Evolutionary conservation across 2,329 filamentous ascomycete genomes (phyloP), one percentile per base, ranked within the genome.

Genomic region (Trichoderma citrinoviride): DNA sequence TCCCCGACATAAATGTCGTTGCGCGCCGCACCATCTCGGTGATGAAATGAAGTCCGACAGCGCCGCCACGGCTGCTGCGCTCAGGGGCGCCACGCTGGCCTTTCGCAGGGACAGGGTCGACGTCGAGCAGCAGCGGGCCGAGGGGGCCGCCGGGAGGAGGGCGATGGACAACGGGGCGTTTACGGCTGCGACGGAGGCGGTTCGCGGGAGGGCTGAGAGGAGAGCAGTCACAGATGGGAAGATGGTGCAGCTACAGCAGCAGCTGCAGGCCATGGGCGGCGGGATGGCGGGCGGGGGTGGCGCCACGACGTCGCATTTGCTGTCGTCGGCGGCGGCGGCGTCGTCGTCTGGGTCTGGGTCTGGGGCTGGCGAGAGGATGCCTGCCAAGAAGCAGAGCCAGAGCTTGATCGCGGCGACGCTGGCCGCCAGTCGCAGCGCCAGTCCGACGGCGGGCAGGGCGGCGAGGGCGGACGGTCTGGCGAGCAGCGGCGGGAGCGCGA

Each of bases 331-430:
- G 46, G 44, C 62, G 21, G 56, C 50, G 46, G 41, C 50, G 71
- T 50, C 67, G 70, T 8, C 67, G 65, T 64, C 19, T 52, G 37
- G 41, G n/a, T n/a, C n/a, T n/a, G n/a, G n/a, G n/a, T n/a, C n/a
- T n/a, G n/a, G n/a, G n/a, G n/a, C n/a, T 23, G 58, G 21, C 37
- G 25, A 64, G 29, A 65, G 61, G 66, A 64, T 72, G 62, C 80
- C 81, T 64, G 71, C 77, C 15, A 83, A 82, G 65, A 87, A 83
- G 50, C 81, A 87, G 6, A 79, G 89, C 52, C 81, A 87, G 6
- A 79, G 89, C 85, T 76, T 78, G 65, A 79, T 79, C 60, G 77
- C 78, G 15, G 88, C 87, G 21, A 87, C 86, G 63, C 80, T 88
- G 72, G 84, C 85, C 17, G 82, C 80, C 27, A 85, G 85, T 68